Evolutionary conservation across 306 rosid species (phyloP).

Genomic region (Senna tora): DNA sequence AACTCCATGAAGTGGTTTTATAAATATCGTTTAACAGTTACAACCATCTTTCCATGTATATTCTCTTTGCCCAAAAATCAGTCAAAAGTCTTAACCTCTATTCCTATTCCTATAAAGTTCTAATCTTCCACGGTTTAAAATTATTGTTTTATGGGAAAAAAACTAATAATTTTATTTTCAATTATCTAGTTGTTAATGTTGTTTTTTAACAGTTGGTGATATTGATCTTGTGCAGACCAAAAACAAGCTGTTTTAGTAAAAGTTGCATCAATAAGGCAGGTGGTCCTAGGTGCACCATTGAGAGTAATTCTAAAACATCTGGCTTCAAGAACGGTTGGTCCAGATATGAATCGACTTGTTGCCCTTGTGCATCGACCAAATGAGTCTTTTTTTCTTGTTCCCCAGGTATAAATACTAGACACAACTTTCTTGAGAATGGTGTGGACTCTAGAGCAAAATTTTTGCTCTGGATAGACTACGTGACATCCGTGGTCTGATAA

Average conservation of each 20-base stretch:
- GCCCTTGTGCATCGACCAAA: slow-evolving; percentile 93
- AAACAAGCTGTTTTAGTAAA: slow-evolving; percentile 73
- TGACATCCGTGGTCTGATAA: too few species aligned
- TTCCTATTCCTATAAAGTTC: not conserved
- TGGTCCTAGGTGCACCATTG: slow-evolving; percentile 94
- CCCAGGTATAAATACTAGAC: slow-evolving; percentile 55
- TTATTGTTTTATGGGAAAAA: not conserved
- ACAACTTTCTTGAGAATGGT: too few species aligned
- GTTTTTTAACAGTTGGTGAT: slow-evolving; percentile 32
- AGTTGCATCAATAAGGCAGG: slow-evolving; percentile 90
- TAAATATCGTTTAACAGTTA: not conserved
- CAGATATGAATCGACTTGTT: slow-evolving; percentile 57
- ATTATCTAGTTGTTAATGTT: slow-evolving; percentile 32
- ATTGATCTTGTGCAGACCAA: slow-evolving; percentile 65
- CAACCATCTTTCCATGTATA: not conserved
- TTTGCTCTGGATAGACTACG: too few species aligned
- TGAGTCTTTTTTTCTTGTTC: slow-evolving; percentile 82
- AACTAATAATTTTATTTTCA: slow-evolving; percentile 9
- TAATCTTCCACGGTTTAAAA: not conserved
- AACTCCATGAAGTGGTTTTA: too few species aligned
- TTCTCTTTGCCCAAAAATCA: not conserved
- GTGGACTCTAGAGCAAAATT: too few species aligned
- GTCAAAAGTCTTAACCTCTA: not conserved
- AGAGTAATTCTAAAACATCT: slow-evolving; percentile 75
- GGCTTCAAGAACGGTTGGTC: slow-evolving; percentile 59